These are phyloP conservation scores for Wickerhamomyces canadensis DNA, from an alignment of 805 yeast genomes.

Conservation along the genomic window DNA sequence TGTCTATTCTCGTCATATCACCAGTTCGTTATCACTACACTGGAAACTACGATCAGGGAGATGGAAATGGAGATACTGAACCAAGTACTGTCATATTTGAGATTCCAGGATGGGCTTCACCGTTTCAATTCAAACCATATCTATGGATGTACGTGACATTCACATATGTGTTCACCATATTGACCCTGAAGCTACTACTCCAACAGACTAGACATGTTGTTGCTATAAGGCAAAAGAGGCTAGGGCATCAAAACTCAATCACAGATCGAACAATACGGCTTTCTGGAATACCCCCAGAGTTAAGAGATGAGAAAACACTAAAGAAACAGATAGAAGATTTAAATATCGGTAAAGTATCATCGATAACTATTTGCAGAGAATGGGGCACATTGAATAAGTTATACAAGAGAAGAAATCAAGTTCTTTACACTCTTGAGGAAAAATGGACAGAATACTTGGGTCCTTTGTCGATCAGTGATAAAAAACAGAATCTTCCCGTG, in stretches of 20 bases:
- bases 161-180: slow-evolving; percentile 76
- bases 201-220: slow-evolving; percentile 72
- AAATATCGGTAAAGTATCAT: slow-evolving; percentile 73
- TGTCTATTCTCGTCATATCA: slow-evolving; percentile 71
- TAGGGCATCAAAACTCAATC: slow-evolving; percentile 82
- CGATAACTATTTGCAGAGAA: slow-evolving; percentile 76
- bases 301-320: slow-evolving; percentile 66
- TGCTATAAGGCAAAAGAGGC: slow-evolving; percentile 66
- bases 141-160: slow-evolving; percentile 84
- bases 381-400: slow-evolving; percentile 73
- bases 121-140: slow-evolving; percentile 47
- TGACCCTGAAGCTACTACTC: slow-evolving; percentile 55
- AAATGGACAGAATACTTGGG: slow-evolving; percentile 70
- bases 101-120: slow-evolving; percentile 4
- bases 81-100: slow-evolving; percentile 1
- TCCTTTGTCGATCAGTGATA: slow-evolving; percentile 20
- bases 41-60: slow-evolving; percentile 67
- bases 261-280: slow-evolving; percentile 88
- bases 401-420: slow-evolving; percentile 49
- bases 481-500: slow-evolving; percentile 17
- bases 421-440: slow-evolving; percentile 56
- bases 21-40: slow-evolving; percentile 83
- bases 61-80: slow-evolving; percentile 20
- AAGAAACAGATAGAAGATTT: slow-evolving; percentile 71
- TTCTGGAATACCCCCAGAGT: slow-evolving; percentile 81